Evolutionary conservation across 2,329 filamentous ascomycete genomes (phyloP).

Genomic region (Diplocarpon rosae): DNA sequence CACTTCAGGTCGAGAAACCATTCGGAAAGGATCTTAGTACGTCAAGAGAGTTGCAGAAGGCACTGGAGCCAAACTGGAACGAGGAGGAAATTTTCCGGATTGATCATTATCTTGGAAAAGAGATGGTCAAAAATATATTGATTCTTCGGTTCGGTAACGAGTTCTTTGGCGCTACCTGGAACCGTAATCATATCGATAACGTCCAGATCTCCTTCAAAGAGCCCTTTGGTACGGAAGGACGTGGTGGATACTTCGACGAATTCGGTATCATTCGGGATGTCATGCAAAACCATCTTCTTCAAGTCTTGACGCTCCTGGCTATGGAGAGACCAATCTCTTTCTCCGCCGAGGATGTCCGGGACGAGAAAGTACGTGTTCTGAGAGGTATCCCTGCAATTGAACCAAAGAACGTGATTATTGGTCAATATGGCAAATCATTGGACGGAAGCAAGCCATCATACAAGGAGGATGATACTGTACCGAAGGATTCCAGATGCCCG

Average conservation of each 20-base stretch:
- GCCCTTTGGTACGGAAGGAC: slow-evolving; percentile 94
- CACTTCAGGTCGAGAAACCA: slow-evolving; percentile 82
- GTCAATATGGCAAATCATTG: slow-evolving; percentile 92
- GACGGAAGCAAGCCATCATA: slow-evolving; percentile 95
- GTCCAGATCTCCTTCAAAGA: slow-evolving; percentile 99
- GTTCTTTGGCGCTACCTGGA: slow-evolving; percentile 98
- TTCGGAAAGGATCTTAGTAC: slow-evolving; percentile 95
- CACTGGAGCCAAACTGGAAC: slow-evolving; percentile 93
- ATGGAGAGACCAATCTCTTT: slow-evolving; percentile 99
- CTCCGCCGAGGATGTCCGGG: slow-evolving; percentile 93
- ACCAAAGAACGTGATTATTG: slow-evolving; percentile 99
- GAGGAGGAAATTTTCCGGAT: slow-evolving; percentile 99
- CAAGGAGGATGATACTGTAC: slow-evolving; percentile 97
- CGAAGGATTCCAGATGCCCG: slow-evolving; percentile 92
- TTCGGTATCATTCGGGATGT: slow-evolving; percentile 99
- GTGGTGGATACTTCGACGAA: slow-evolving; percentile 98
- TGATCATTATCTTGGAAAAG: slow-evolving; percentile 98
- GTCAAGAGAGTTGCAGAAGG: slow-evolving; percentile 88
- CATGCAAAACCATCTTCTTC: slow-evolving; percentile 98
- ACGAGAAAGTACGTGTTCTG: slow-evolving; percentile 95
- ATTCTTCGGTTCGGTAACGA: slow-evolving; percentile 98
- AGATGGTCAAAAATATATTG: slow-evolving; percentile 99
- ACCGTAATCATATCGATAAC: slow-evolving; percentile 98
- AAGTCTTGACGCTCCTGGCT: slow-evolving; percentile 88
- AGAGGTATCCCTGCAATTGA: slow-evolving; percentile 89